These are phyloP conservation scores for Thalassiosira exigua DNA, from an alignment of 352 stramenopile genomes.

Conservation along the genomic window DNA sequence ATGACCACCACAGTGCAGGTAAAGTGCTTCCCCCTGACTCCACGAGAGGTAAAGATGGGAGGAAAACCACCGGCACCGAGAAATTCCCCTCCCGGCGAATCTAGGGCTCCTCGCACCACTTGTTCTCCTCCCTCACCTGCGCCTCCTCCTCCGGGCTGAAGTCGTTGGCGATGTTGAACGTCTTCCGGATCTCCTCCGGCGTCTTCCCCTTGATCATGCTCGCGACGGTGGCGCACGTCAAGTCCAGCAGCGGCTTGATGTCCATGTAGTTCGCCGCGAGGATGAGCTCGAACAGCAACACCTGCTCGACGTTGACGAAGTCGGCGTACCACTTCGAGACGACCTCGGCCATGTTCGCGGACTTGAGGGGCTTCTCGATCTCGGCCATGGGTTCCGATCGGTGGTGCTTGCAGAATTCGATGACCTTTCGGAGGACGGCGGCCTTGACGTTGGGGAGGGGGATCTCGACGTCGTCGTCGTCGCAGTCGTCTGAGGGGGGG, in stretches of 20 bases:
- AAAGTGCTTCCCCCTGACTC: too few relatives aligned
- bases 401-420: slow-evolving; percentile 97
- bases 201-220: slow-evolving; percentile 97
- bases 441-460: slow-evolving; percentile 98
- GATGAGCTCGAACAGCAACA: slow-evolving; percentile 99
- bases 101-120: too few relatives aligned
- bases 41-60: too few relatives aligned
- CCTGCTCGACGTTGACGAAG: slow-evolving; percentile 99
- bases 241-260: slow-evolving; percentile 93
- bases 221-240: slow-evolving; percentile 91
- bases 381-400: slow-evolving; percentile 94
- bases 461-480: slow-evolving; percentile 96
- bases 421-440: slow-evolving; percentile 95
- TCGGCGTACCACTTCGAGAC: slow-evolving; percentile 99
- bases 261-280: slow-evolving; percentile 99
- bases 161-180: slow-evolving; percentile 99
- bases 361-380: slow-evolving; percentile 99
- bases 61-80: too few relatives aligned
- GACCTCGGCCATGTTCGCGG: slow-evolving; percentile 97
- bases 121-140: too few relatives aligned
- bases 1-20: too few relatives aligned
- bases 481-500: background rate
- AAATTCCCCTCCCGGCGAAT: too few relatives aligned
- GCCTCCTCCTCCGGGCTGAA: slow-evolving; percentile 99
- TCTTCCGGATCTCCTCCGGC: slow-evolving; percentile 98